Conservation (phyloP, 768 basidiomycete species). For the Russula emetica region DNA sequence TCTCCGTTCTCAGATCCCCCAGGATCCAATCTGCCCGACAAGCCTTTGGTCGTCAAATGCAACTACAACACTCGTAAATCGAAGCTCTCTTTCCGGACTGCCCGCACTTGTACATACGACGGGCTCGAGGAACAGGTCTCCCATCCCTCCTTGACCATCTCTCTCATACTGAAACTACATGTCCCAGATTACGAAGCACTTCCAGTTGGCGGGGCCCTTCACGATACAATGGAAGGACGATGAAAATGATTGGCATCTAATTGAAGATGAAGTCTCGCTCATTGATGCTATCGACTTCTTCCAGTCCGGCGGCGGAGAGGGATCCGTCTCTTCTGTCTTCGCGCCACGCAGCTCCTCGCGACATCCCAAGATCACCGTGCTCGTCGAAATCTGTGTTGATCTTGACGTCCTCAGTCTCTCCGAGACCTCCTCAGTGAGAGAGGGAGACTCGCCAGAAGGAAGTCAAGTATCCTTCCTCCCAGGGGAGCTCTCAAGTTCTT, state of each 20-base stretch:
- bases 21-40: constrained; percentile 46
- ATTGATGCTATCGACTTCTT: constrained; percentile 88
- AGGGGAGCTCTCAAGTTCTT: constrained; percentile 38
- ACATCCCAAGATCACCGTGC: constrained; percentile 64
- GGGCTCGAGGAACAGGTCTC: constrained; percentile 65
- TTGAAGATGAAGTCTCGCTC: constrained; percentile 67
- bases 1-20: background rate
- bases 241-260: constrained; percentile 71
- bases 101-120: constrained; percentile 73
- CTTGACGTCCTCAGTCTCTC: constrained; percentile 90
- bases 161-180: constrained; percentile 12
- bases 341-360: constrained; percentile 60
- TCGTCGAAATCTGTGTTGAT: constrained; percentile 74
- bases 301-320: constrained; percentile 68
- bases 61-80: constrained; percentile 69
- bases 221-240: constrained; percentile 83
- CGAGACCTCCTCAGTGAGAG: constrained; percentile 78
- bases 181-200: constrained; percentile 76
- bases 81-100: constrained; percentile 74
- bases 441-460: constrained; percentile 62
- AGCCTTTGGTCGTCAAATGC: constrained; percentile 79
- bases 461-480: constrained; percentile 56
- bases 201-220: constrained; percentile 67
- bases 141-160: constrained; percentile 7
- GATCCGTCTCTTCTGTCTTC: constrained; percentile 64